phyloP scores from a whole-genome alignment of 2,329 filamentous ascomycete species.

The Rutstroemia sp. region DNA sequence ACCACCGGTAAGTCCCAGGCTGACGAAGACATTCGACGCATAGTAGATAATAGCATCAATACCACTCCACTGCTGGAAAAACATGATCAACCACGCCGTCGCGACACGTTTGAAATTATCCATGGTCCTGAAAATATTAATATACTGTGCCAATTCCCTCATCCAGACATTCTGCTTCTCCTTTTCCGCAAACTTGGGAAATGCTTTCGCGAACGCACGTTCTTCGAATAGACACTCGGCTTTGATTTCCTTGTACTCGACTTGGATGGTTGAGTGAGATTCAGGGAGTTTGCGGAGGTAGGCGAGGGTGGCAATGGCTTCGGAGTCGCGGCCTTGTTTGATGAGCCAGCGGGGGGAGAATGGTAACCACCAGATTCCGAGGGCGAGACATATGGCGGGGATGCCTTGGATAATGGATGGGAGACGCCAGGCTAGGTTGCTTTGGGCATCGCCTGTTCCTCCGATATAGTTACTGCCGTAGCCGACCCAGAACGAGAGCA shows the following conservation, averaged over 20 bases:
- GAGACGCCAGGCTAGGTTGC: constrained; percentile 37
- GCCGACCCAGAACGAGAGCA: constrained; percentile 40
- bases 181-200: too few species aligned
- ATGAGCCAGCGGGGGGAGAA: constrained; percentile 41
- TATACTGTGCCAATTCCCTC: constrained; percentile 40
- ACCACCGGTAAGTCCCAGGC: constrained; percentile 35
- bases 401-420: constrained; percentile 40
- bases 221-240: constrained; percentile 38
- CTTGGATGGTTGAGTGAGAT: constrained; percentile 35
- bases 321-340: constrained; percentile 34
- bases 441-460: constrained; percentile 36
- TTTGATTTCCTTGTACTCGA: constrained; percentile 42
- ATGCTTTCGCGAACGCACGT: constrained; percentile 34
- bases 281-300: constrained; percentile 22
- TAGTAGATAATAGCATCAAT: constrained; percentile 40
- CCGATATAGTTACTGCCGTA: constrained; percentile 42
- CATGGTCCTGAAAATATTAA: constrained; percentile 38
- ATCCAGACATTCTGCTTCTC: too few species aligned
- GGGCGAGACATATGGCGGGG: constrained; percentile 37
- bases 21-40: constrained; percentile 49
- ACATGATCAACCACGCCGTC: constrained; percentile 38
- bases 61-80: constrained; percentile 40
- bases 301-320: constrained; percentile 41
- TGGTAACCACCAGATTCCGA: constrained; percentile 39
- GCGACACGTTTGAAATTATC: constrained; percentile 34